These are phyloP conservation scores for Colletotrichum costaricense DNA, from an alignment of 2,329 filamentous ascomycete genomes.

Conservation along the genomic window DNA sequence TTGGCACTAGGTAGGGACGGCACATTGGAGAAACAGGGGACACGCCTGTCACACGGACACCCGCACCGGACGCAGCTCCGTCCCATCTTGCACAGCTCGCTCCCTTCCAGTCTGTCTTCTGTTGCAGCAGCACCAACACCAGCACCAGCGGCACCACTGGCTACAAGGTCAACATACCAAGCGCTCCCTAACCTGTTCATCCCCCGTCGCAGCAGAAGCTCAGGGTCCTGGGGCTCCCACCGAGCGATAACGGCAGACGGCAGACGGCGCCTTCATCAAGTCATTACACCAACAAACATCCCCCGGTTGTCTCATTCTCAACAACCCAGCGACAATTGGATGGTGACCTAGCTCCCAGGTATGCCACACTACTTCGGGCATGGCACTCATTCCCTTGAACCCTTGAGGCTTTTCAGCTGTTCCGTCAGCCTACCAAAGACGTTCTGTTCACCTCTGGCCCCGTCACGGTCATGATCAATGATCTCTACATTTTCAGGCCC, in stretches of 20 bases:
- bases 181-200: not conserved
- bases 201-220: not conserved
- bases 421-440: not conserved
- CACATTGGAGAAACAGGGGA: not conserved
- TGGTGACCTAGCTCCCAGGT: not conserved
- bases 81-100: not conserved
- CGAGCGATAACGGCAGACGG: not conserved
- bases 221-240: not conserved
- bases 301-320: not conserved
- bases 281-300: not conserved
- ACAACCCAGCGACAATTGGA: not conserved
- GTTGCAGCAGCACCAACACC: not conserved
- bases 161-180: not conserved
- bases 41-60: not conserved
- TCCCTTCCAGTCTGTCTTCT: not conserved
- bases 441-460: not conserved
- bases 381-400: not conserved
- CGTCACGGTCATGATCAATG: not conserved
- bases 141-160: not conserved
- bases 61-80: not conserved
- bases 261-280: not conserved
- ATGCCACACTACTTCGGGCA: not conserved
- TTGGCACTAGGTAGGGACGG: not conserved
- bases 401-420: not conserved
- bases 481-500: not conserved